These are phyloP conservation scores for Cyclotella distinguenda DNA, from an alignment of 108 stramenopile species.

Conservation along the genomic window DNA sequence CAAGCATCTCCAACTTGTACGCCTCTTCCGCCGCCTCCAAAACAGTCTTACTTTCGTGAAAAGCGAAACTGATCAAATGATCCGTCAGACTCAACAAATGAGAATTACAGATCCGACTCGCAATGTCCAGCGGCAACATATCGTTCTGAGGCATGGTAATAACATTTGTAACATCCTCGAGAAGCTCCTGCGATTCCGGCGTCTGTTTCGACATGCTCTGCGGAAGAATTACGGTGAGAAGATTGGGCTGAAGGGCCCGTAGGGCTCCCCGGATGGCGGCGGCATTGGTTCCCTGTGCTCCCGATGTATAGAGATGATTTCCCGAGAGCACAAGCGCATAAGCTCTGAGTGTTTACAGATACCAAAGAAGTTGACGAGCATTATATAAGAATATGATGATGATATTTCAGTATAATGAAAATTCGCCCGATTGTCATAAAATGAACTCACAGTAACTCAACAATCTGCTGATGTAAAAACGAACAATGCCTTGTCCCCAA, in stretches of 20 bases:
- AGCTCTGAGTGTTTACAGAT: slow-evolving; percentile 47
- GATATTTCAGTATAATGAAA: too few relatives aligned
- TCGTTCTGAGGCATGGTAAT: slow-evolving; percentile 88
- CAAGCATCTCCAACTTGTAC: slow-evolving; percentile 84
- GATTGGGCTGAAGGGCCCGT: slow-evolving; percentile 80
- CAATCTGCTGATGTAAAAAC: slow-evolving; percentile 93
- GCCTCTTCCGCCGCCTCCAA: slow-evolving; percentile 89
- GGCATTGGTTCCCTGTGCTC: slow-evolving; percentile 89
- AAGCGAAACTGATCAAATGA: slow-evolving; percentile 92
- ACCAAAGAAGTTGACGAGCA: background rate
- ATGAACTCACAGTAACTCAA: slow-evolving; percentile 83
- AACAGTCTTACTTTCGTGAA: slow-evolving; percentile 90
- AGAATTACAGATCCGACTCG: slow-evolving; percentile 89
- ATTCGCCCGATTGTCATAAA: background rate
- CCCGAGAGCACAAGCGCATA: slow-evolving; percentile 91
- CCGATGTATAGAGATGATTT: slow-evolving; percentile 92
- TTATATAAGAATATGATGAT: too few relatives aligned
- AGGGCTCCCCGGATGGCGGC: slow-evolving; percentile 89
- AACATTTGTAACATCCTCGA: slow-evolving; percentile 76
- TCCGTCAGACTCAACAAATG: slow-evolving; percentile 87
- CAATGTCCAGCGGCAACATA: slow-evolving; percentile 78
- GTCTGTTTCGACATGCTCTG: slow-evolving; percentile 87
- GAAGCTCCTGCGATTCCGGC: slow-evolving; percentile 78
- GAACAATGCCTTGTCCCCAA: slow-evolving; percentile 93
- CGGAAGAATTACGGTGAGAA: slow-evolving; percentile 90